Base-by-base conservation (phyloP, 306 rosid species). In the Trifolium repens region DNA sequence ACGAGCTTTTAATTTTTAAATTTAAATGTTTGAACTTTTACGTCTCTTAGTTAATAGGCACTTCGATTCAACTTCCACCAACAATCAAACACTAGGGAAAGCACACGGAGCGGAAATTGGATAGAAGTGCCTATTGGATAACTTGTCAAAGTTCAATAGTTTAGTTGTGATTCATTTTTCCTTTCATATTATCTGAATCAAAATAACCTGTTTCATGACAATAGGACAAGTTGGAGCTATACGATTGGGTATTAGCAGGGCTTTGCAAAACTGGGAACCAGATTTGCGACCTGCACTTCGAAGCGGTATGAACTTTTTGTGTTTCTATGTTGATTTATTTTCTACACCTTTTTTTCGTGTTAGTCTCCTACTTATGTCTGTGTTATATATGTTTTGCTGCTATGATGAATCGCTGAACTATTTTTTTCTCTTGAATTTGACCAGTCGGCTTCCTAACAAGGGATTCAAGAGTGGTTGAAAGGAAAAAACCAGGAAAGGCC, bases 141-240 rank as follows among this genome's bases (percentile, higher is more conserved):
- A 70, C 32, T 66, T 30, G 47, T 77, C 76, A 4, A 71, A 61
- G 35, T 69, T 69, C 60, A 61, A 61, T 27, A 16, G 47, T 57
- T 67, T 39, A 52, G 58, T 54, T 78, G 42, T 26, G 15, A 62
- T 74, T 59, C 58, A 69, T 54, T 64, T 55, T 40, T 17, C 44
- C 44, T 32, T 40, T 60, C 10, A 14, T 58, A 34, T 52, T 1
- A 73, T 71, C 24, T 16, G 46, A 14, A 12, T 27, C 53, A 39
- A 60, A 8, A 35, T 42, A 70, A 62, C 30, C 5, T 67, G 58
- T 15, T 69, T 47, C n/a, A 1, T 73, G 78, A 34, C 76, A 59
- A 58, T 87, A 94, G 96, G 99, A 52, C 99, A 94, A 89, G 99
- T 92, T 81, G 99, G 99, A 88, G 99, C 99, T 40, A 71, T 94